A percentile compares a stretch with the other conserved stretches of the same genome.
These are phyloP conservation scores for Kazachstania psychrophila DNA, from an alignment of 805 yeast genomes.

Conservation along the genomic window DNA sequence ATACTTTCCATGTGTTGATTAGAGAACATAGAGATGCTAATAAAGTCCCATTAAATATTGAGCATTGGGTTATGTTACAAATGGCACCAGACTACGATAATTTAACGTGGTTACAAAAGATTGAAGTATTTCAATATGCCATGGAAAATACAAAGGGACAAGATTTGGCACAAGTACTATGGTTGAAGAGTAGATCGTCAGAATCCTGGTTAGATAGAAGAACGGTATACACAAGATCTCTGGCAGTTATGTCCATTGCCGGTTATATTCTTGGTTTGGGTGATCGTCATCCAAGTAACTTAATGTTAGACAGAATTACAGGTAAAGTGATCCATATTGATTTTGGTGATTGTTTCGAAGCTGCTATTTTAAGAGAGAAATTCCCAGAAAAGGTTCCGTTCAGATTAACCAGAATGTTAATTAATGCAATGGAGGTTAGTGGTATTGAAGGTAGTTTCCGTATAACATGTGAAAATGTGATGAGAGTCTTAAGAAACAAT, in stretches of 20 bases:
- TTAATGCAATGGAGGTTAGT: conserved; percentile 97
- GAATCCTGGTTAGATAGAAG: conserved; percentile 97
- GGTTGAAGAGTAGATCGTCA: conserved; percentile 92
- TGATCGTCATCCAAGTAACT: conserved; percentile 92
- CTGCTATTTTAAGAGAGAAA: conserved; percentile 89
- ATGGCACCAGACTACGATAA: conserved; percentile 95
- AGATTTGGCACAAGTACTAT: conserved; percentile 84
- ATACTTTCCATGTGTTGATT: conserved; percentile 87
- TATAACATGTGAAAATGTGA: conserved; percentile 92
- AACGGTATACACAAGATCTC: conserved; percentile 86
- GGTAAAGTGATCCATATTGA: conserved; percentile 96
- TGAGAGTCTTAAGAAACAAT: conserved; percentile 86
- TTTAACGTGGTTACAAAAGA: conserved; percentile 78
- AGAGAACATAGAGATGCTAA: conserved; percentile 88
- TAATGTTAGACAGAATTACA: conserved; percentile 87
- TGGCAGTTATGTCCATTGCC: conserved; percentile 98
- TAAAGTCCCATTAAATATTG: conserved; percentile 79
- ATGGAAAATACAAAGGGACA: conserved; percentile 92
- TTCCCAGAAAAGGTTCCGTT: conserved; percentile 97
- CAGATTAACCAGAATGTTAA: conserved; percentile 88
- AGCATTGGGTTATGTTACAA: conserved; percentile 88
- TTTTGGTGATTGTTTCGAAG: conserved; percentile 97
- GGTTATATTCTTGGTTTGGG: conserved; percentile 94
- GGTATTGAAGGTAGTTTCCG: conserved; percentile 96
- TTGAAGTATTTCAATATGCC: conserved; percentile 93